Percentiles rank a stretch among this genome's conserved stretches.
Conservation (phyloP, 2,329 filamentous ascomycete genomes). For the Botrytis paeoniae region DNA sequence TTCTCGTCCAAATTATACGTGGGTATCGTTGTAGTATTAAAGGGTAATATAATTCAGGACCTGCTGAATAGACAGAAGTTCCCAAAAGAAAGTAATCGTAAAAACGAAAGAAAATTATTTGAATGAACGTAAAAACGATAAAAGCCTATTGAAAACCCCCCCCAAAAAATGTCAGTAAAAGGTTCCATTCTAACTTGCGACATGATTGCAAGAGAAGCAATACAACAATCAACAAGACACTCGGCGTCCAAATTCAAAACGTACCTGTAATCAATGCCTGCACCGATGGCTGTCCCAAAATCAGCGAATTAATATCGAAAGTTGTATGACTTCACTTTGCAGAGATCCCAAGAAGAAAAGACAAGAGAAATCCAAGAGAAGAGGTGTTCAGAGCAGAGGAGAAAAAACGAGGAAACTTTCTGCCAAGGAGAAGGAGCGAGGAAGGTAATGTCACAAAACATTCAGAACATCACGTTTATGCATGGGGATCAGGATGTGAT, state of each 20-base stretch:
- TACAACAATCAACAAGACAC: slow-evolving; percentile 23
- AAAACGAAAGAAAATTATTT: slow-evolving; percentile 1
- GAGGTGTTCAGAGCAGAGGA: slow-evolving; percentile 20
- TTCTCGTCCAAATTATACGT: slow-evolving; percentile 27
- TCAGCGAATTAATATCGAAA: slow-evolving; percentile 29
- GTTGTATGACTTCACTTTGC: slow-evolving; percentile 20
- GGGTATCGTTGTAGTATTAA: slow-evolving; percentile 28
- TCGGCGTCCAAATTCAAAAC: slow-evolving; percentile 14
- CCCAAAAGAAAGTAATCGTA: slow-evolving; percentile 25
- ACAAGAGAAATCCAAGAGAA: background rate
- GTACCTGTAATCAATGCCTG: slow-evolving; percentile 39
- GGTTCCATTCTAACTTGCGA: background rate
- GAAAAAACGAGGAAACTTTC: slow-evolving; percentile 11
- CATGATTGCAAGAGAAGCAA: slow-evolving; percentile 18
- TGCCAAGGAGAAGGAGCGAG: slow-evolving; percentile 19
- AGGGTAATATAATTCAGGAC: slow-evolving; percentile 37
- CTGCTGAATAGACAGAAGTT: slow-evolving; percentile 38
- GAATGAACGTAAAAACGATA: slow-evolving; percentile 15
- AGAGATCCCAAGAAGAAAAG: background rate
- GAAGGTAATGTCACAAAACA: slow-evolving; percentile 8
- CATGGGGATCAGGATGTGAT: slow-evolving; percentile 17
- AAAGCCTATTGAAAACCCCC: slow-evolving; percentile 9
- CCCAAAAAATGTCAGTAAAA: background rate
- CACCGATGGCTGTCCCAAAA: slow-evolving; percentile 35
- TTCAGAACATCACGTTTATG: slow-evolving; percentile 23